These are phyloP conservation scores for Petunia axillaris DNA, from an alignment of 257 asterid species.

Conservation along the genomic window DNA sequence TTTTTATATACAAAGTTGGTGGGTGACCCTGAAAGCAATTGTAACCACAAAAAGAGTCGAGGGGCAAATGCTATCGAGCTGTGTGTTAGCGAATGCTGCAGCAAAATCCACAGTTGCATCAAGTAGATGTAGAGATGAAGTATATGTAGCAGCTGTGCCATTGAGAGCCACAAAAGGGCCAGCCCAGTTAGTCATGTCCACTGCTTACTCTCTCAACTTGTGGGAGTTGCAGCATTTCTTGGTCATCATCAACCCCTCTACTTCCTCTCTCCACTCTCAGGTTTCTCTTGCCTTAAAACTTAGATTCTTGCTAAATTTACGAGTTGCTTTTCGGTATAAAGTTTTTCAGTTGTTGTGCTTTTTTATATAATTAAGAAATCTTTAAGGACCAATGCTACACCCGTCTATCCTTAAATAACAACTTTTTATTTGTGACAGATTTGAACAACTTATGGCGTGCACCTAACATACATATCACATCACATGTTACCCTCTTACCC, in stretches of 20 bases:
- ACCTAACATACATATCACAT: too few species aligned
- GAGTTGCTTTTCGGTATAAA: not conserved
- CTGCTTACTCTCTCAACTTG: slow-evolving; percentile 61
- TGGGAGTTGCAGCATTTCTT: slow-evolving; percentile 73
- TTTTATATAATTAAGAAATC: too few species aligned
- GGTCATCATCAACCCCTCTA: slow-evolving; percentile 61
- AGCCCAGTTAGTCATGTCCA: slow-evolving; percentile 57
- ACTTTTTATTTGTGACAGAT: too few species aligned
- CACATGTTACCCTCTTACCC: too few species aligned
- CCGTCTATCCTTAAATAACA: too few species aligned
- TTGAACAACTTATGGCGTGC: too few species aligned
- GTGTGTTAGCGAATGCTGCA: not conserved
- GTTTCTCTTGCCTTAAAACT: slow-evolving; percentile 5
- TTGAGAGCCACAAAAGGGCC: slow-evolving; percentile 67
- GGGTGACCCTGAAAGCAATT: not conserved
- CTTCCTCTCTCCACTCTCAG: slow-evolving; percentile 33
- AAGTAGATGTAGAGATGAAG: slow-evolving; percentile 49
- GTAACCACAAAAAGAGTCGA: not conserved
- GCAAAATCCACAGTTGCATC: not conserved
- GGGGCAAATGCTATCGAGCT: not conserved
- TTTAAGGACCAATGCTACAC: too few species aligned
- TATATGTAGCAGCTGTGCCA: slow-evolving; percentile 69
- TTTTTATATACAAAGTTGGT: not conserved
- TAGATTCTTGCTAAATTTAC: not conserved
- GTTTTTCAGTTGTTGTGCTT: too few species aligned